A percentile compares a stretch with the other conserved stretches of the same genome.
phyloP scores from a whole-genome alignment of 2,329 filamentous ascomycete species.

The Xylaria sp. region DNA sequence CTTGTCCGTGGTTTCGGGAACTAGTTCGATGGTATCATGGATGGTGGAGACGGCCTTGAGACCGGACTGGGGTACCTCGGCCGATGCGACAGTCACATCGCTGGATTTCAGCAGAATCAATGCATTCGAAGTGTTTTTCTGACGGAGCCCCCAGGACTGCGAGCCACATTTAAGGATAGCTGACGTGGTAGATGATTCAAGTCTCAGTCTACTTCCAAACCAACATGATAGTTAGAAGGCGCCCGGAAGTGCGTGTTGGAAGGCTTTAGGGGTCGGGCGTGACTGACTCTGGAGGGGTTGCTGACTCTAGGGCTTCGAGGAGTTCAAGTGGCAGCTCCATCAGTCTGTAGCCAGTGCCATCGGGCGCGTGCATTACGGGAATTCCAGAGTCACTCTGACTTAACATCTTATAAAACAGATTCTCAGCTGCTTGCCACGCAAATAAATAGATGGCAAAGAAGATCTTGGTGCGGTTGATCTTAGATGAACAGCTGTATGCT shows the following conservation, averaged over 20 bases:
- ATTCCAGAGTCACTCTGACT: constrained; percentile 60
- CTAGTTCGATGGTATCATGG: constrained; percentile 71
- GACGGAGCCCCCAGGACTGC: constrained; percentile 68
- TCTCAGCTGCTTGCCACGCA: neutral
- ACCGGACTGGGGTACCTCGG: constrained; percentile 49
- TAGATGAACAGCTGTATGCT: neutral
- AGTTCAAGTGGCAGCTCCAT: constrained; percentile 72
- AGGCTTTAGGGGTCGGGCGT: neutral
- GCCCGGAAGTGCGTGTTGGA: neutral
- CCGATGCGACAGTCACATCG: constrained; percentile 30
- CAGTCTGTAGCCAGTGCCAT: constrained; percentile 66
- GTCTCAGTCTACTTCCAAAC: constrained; percentile 55
- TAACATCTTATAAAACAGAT: constrained; percentile 52
- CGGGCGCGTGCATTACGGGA: constrained; percentile 61
- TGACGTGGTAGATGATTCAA: constrained; percentile 62
- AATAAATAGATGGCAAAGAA: neutral
- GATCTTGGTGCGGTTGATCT: neutral
- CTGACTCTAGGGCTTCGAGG: constrained; percentile 64
- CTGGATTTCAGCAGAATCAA: constrained; percentile 64
- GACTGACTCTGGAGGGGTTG: constrained; percentile 63
- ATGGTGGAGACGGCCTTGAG: constrained; percentile 65
- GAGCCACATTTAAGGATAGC: constrained; percentile 64
- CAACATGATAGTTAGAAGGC: constrained; percentile 5
- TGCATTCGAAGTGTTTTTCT: constrained; percentile 76
- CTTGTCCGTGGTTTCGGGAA: constrained; percentile 55